These are phyloP conservation scores for Hypoxylon cercidicola DNA, from an alignment of 495 filamentous ascomycete genomes.

Conservation along the genomic window DNA sequence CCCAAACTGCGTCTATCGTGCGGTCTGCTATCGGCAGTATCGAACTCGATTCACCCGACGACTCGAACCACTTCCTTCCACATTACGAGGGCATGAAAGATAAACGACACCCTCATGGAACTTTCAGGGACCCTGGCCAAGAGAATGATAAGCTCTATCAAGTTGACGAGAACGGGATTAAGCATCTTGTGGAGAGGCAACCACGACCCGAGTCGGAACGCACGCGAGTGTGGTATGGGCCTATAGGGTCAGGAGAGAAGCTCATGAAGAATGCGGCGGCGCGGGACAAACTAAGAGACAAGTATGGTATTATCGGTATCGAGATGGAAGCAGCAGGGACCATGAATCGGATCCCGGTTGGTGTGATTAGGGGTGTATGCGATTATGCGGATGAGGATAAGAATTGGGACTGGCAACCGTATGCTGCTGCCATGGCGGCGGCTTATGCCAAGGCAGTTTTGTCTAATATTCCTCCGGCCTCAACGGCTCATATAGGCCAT, in stretches of 20 bases:
- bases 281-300: conserved; percentile 41
- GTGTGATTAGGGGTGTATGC: conserved; percentile 53
- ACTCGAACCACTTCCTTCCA: conserved; percentile 24
- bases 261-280: conserved; percentile 42
- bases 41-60: conserved; percentile 18
- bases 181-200: conserved; percentile 15
- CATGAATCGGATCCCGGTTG: conserved; percentile 45
- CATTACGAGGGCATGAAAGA: conserved; percentile 41
- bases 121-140: conserved; percentile 44
- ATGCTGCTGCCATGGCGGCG: conserved; percentile 53
- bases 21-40: conserved; percentile 42
- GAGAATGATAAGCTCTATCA: conserved; percentile 33
- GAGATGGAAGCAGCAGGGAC: conserved; percentile 46
- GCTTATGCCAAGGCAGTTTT: conserved; percentile 53
- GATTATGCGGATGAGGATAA: conserved; percentile 55
- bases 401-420: conserved; percentile 52
- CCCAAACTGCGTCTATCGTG: conserved; percentile 39
- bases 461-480: conserved; percentile 16
- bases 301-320: conserved; percentile 38
- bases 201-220: conserved; percentile 30
- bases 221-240: conserved; percentile 44
- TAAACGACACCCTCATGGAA: conserved; percentile 26
- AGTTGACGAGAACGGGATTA: conserved; percentile 15
- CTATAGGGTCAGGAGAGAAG: conserved; percentile 46
- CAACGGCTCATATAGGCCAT: too few relatives aligned